Evolutionary conservation across 2,329 filamentous ascomycete species (phyloP), one percentile per base, ranked within the genome.

Genomic region (Chalara sp.): DNA sequence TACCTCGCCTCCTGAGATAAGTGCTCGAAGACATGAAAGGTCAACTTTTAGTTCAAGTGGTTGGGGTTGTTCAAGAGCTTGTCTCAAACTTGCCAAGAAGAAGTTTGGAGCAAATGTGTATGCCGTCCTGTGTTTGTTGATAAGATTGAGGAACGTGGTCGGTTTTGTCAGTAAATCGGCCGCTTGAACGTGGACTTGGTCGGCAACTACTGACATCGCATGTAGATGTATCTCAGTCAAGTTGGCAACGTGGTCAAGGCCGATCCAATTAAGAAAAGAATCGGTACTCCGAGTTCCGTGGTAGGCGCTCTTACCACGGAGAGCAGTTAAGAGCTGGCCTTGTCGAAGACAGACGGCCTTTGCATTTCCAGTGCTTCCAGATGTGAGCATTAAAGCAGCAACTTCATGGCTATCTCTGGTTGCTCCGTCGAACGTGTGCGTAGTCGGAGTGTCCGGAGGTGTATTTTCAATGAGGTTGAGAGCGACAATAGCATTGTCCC

Each of bases 241-340:
- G 52, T 64, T 71, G 0, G 73, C 78, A 7, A 79, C 76, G 51
- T 81, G 79, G 53, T 81, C 77, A 6, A 80, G 62, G 0, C 68
- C 68, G 33, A 69, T 67, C 68, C 68, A 72, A 43, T 67, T 70
- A 13, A 72, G 46, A 37, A 67, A 58, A 43, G 58, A 28, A 61
- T 56, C 54, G 1, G 68, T 65, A 4, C 53, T 44, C 0, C 61
- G 60, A 2, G 64, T 63, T 6, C 64, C 54, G 46, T 65, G 62
- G 10, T 48, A 33, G 1, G 51, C 41, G 3, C 54, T 49, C 56
- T 79, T 79, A 21, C 72, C 72, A 1, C 48, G 6, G 8, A 74
- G 51, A 0, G 75, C 65, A 1, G 68, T 56, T 0, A 76, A 43
- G 0, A 78, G 56, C 57, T 78, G 74, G 0, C 52, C 47, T 50